These are phyloP conservation scores for Fibroporia radiculosa DNA, from an alignment of 768 basidiomycete genomes.

Conservation along the genomic window DNA sequence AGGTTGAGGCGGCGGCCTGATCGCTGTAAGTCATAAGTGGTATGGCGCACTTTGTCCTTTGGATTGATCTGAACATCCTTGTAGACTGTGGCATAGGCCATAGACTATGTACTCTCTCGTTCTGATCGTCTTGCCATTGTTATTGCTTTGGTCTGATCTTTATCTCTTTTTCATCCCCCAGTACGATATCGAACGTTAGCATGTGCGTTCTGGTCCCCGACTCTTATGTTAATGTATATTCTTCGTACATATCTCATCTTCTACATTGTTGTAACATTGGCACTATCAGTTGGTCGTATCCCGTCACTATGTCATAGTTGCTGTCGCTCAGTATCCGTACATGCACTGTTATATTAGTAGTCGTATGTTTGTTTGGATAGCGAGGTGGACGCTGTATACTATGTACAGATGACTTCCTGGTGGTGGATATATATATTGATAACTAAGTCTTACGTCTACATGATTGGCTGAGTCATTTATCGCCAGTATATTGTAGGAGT, in stretches of 20 bases:
- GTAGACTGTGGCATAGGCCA: too few relatives aligned
- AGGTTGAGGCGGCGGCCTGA: constrained; percentile 9
- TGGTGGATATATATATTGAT: neutral
- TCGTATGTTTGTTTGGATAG: constrained; percentile 8
- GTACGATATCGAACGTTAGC: constrained; percentile 7
- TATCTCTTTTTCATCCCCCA: constrained; percentile 14
- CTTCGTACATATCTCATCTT: constrained; percentile 1
- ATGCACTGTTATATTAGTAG: constrained; percentile 18
- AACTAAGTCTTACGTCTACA: neutral
- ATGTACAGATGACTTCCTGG: neutral
- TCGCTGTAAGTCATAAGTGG: constrained; percentile 1
- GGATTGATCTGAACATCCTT: neutral
- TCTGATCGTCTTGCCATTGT: neutral
- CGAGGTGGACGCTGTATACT: neutral
- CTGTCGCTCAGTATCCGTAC: constrained; percentile 11
- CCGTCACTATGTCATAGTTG: constrained; percentile 10
- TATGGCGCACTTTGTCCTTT: too few relatives aligned
- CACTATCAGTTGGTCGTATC: too few relatives aligned
- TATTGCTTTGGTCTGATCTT: constrained; percentile 10
- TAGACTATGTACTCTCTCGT: too few relatives aligned
- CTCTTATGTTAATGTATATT: neutral
- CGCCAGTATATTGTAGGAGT: too few relatives aligned
- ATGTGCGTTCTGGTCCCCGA: neutral
- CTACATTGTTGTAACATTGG: constrained; percentile 8
- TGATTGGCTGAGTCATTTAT: too few relatives aligned